A percentile compares a stretch with the other conserved stretches of the same genome.
These are phyloP conservation scores for Inga leiocalycina DNA, from an alignment of 306 rosid genomes.

Conservation along the genomic window DNA sequence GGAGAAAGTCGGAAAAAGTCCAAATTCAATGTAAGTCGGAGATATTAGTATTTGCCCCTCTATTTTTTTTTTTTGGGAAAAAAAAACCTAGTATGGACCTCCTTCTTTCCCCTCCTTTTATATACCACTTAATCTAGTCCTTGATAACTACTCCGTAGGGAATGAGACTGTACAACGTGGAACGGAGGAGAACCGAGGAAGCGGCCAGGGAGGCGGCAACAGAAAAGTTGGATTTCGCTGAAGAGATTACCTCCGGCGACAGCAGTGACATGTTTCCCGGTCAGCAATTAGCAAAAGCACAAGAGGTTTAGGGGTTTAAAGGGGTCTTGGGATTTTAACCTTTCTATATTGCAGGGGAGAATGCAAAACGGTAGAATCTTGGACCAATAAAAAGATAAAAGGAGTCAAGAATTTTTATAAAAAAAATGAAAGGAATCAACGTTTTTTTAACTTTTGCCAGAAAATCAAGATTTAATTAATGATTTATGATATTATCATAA, in stretches of 20 bases:
- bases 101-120: too few relatives aligned
- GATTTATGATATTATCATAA: too few relatives aligned
- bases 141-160: conserved; percentile 21
- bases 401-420: background rate
- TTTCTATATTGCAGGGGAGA: background rate
- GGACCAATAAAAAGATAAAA: background rate
- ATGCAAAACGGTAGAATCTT: background rate
- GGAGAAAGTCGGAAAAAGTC: too few relatives aligned
- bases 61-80: too few relatives aligned
- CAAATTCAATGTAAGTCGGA: too few relatives aligned
- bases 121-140: too few relatives aligned
- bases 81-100: too few relatives aligned
- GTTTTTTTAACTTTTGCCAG: too few relatives aligned
- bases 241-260: conserved; percentile 20
- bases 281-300: background rate
- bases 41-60: too few relatives aligned
- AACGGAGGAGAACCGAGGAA: conserved; percentile 42
- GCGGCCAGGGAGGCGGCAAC: conserved; percentile 54
- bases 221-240: conserved; percentile 38
- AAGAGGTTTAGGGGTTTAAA: background rate
- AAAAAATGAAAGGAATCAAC: too few relatives aligned
- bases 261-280: conserved; percentile 11
- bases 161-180: conserved; percentile 42
- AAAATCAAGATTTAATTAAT: too few relatives aligned
- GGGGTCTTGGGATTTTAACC: background rate